Percentiles rank a stretch among this genome's conserved stretches.
phyloP scores from a whole-genome alignment of 2,329 filamentous ascomycete species.

The Fusarium pseudoanthophilum region DNA sequence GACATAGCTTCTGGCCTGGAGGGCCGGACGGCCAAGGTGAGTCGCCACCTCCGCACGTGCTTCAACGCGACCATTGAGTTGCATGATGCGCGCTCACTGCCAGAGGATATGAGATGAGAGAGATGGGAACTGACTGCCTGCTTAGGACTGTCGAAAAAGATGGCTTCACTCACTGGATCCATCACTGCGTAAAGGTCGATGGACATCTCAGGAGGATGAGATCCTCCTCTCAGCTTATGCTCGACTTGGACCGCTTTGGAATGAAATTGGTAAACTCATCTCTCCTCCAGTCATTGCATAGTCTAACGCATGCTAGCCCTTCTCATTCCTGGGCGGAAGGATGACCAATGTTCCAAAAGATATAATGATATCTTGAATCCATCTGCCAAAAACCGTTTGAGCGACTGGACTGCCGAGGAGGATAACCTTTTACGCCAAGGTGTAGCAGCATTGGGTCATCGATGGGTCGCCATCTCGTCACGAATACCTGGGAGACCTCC shows the following conservation, averaged over 20 bases:
- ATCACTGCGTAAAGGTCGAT: conserved; percentile 44
- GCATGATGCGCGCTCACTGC: background rate
- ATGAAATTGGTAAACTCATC: conserved; percentile 38
- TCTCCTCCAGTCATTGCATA: background rate
- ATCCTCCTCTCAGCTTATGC: conserved; percentile 45
- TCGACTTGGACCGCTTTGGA: conserved; percentile 42
- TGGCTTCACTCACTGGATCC: conserved; percentile 48
- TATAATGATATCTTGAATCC: conserved; percentile 47
- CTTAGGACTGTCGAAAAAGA: conserved; percentile 45
- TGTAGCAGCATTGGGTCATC: conserved; percentile 40
- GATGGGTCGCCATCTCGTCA: conserved; percentile 45
- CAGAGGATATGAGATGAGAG: background rate
- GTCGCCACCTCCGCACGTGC: conserved; percentile 9
- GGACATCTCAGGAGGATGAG: conserved; percentile 46
- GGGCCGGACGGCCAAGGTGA: conserved; percentile 45
- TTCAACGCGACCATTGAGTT: background rate
- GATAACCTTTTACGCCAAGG: conserved; percentile 41
- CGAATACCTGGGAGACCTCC: conserved; percentile 43
- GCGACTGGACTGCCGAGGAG: conserved; percentile 44
- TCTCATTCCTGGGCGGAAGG: conserved; percentile 46
- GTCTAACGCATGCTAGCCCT: conserved; percentile 16
- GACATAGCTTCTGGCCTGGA: conserved; percentile 42
- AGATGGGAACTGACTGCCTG: background rate
- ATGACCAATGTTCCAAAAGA: conserved; percentile 47
- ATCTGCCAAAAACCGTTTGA: conserved; percentile 40